Percentiles rank a stretch among this genome's conserved stretches.
Conservation (phyloP, 495 filamentous ascomycete genomes). For the Astrocystis sublimbata region DNA sequence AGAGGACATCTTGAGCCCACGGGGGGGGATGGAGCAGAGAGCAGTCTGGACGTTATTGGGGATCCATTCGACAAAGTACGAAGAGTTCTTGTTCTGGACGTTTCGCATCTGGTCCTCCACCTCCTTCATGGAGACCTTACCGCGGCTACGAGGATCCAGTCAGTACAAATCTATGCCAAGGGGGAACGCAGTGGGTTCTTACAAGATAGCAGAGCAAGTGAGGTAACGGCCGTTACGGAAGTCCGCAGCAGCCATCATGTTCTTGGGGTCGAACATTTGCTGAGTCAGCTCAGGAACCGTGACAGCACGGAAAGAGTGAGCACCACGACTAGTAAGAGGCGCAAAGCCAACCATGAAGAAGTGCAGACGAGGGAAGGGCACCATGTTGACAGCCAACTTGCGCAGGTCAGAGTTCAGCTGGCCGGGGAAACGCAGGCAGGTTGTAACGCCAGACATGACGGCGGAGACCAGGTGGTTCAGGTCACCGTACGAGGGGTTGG, state of each 20-base stretch:
- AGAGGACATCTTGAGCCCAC: slow-evolving; percentile 98
- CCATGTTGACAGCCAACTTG: slow-evolving; percentile 99
- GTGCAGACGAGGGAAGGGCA: slow-evolving; percentile 99
- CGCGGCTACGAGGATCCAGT: slow-evolving; percentile 64
- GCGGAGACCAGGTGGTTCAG: slow-evolving; percentile 99
- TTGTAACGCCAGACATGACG: slow-evolving; percentile 99
- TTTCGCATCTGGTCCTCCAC: slow-evolving; percentile 99
- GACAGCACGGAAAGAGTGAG: slow-evolving; percentile 94
- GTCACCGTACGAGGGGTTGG: slow-evolving; percentile 97
- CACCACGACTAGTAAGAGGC: slow-evolving; percentile 94
- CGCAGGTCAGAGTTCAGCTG: slow-evolving; percentile 99
- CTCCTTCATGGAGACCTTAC: slow-evolving; percentile 99
- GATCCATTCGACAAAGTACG: slow-evolving; percentile 99
- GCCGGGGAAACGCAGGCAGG: slow-evolving; percentile 97
- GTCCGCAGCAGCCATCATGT: slow-evolving; percentile 99
- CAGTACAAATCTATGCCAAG: slow-evolving; percentile 22
- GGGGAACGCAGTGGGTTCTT: slow-evolving; percentile 23
- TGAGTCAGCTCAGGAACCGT: slow-evolving; percentile 98
- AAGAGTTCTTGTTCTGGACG: slow-evolving; percentile 99
- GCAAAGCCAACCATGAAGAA: slow-evolving; percentile 99
- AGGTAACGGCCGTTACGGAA: slow-evolving; percentile 99
- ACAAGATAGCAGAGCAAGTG: slow-evolving; percentile 98
- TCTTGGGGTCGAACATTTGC: slow-evolving; percentile 99
- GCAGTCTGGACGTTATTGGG: slow-evolving; percentile 99
- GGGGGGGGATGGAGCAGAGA: slow-evolving; percentile 97